A percentile compares a stretch with the other conserved stretches of the same genome.
Evolutionary conservation across 768 basidiomycete species (phyloP).

Genomic region (Daedaleopsis nitida): DNA sequence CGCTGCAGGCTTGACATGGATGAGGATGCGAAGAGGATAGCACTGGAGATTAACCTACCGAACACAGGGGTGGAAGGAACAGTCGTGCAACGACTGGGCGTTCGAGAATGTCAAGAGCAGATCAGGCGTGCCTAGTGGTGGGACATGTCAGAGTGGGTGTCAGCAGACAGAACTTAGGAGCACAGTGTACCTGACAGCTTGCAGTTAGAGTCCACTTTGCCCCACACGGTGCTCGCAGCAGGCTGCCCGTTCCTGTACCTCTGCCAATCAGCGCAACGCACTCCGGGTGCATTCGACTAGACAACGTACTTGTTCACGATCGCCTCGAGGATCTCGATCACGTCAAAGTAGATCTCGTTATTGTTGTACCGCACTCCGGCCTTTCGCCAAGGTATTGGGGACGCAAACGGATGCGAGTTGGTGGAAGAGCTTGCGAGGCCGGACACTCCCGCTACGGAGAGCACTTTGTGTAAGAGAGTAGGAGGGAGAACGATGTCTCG

Average conservation of each 20-base stretch:
- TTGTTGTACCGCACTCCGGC: constrained; percentile 78
- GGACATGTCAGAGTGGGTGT: neutral
- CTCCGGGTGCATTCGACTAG: neutral
- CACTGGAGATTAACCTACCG: constrained; percentile 50
- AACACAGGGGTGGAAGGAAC: constrained; percentile 91
- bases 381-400: constrained; percentile 93
- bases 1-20: constrained; percentile 59
- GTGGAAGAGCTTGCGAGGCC: constrained; percentile 38
- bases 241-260: constrained; percentile 64
- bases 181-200: constrained; percentile 64
- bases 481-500: constrained; percentile 94
- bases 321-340: constrained; percentile 79
- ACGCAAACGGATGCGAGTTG: constrained; percentile 64
- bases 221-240: constrained; percentile 68
- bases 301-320: constrained; percentile 74
- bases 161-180: neutral
- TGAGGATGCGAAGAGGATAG: too few species aligned
- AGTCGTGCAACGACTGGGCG: constrained; percentile 70
- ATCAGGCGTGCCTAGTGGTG: constrained; percentile 78
- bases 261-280: neutral
- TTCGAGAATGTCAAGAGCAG: constrained; percentile 77
- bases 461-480: constrained; percentile 62
- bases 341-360: constrained; percentile 94
- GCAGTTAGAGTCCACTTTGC: constrained; percentile 76
- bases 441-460: constrained; percentile 53